These are phyloP conservation scores for Sugiyamaella floridensis DNA, from an alignment of 805 yeast species.

Conservation along the genomic window DNA sequence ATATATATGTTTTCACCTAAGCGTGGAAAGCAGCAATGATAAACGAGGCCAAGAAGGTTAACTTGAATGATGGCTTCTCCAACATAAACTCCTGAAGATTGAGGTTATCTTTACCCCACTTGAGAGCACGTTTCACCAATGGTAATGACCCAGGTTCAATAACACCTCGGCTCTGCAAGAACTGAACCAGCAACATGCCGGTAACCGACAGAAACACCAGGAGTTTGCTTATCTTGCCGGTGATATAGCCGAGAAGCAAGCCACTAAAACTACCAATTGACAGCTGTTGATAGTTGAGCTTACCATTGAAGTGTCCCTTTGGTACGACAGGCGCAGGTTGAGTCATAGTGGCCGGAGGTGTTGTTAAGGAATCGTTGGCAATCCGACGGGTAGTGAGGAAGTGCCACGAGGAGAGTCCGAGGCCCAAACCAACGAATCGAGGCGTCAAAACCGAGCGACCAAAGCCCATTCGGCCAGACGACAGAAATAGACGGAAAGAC, in stretches of 20 bases:
- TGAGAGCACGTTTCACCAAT: slow-evolving; percentile 9
- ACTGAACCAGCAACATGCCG: slow-evolving; percentile 41
- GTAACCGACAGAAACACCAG: slow-evolving; percentile 47
- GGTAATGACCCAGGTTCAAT: slow-evolving; percentile 19
- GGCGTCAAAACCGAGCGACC: neutral
- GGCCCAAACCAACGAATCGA: neutral
- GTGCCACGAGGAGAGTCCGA: neutral
- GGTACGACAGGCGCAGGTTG: neutral
- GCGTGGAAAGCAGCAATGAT: slow-evolving; percentile 30
- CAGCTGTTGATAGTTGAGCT: slow-evolving; percentile 53
- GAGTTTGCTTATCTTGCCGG: slow-evolving; percentile 53
- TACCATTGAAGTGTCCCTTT: slow-evolving; percentile 18
- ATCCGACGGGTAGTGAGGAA: neutral
- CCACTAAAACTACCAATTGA: slow-evolving; percentile 61
- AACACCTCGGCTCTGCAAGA: slow-evolving; percentile 49
- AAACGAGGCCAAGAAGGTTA: slow-evolving; percentile 42
- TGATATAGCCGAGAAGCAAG: slow-evolving; percentile 47
- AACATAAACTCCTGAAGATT: slow-evolving; percentile 16
- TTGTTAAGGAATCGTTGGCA: neutral
- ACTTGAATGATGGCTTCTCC: slow-evolving; percentile 48
- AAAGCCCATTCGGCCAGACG: neutral
- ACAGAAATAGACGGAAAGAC: neutral
- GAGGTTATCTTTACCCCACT: slow-evolving; percentile 12
- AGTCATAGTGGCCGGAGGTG: no score
- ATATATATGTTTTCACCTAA: slow-evolving; percentile 7